These are phyloP conservation scores for Diplodia corticola DNA, from an alignment of 2,329 filamentous ascomycete genomes.

Conservation along the genomic window DNA sequence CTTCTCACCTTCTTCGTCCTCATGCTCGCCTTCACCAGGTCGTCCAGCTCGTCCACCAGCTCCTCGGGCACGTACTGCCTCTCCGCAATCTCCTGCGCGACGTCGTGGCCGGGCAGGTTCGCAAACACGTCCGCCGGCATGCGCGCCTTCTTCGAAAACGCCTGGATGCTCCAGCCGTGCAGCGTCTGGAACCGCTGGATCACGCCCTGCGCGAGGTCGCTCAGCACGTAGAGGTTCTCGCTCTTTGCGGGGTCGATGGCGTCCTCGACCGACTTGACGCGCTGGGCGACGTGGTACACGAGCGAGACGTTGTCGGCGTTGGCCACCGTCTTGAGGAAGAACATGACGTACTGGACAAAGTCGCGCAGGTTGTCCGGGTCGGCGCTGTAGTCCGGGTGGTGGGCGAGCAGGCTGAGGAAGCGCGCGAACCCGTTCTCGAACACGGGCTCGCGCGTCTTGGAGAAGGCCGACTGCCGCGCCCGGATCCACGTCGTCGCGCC, in stretches of 20 bases:
- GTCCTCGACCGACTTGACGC: conserved; percentile 87
- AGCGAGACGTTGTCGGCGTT: conserved; percentile 84
- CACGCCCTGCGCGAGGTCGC: conserved; percentile 80
- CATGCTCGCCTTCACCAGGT: conserved; percentile 68
- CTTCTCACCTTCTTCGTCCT: conserved; percentile 57
- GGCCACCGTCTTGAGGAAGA: conserved; percentile 80
- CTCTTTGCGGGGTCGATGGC: conserved; percentile 59
- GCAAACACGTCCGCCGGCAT: conserved; percentile 78
- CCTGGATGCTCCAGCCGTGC: conserved; percentile 82
- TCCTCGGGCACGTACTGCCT: conserved; percentile 81
- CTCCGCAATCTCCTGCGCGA: conserved; percentile 81
- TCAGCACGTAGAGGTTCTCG: conserved; percentile 79
- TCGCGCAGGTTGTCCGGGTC: conserved; percentile 68
- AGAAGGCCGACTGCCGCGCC: conserved; percentile 70
- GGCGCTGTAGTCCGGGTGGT: conserved; percentile 82
- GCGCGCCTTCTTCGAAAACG: conserved; percentile 77
- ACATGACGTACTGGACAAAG: conserved; percentile 85
- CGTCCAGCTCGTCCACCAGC: conserved; percentile 72
- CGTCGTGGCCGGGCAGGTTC: conserved; percentile 71
- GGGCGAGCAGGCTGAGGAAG: conserved; percentile 82
- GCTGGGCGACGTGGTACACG: conserved; percentile 88
- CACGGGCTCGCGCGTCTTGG: conserved; percentile 55
- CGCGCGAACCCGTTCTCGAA: conserved; percentile 82
- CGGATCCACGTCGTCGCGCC: conserved; percentile 86
- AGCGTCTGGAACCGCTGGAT: conserved; percentile 84